Evolutionary conservation across 495 filamentous ascomycete genomes (phyloP), one percentile per base, ranked within the genome.

Genomic region (Annulohypoxylon moriforme): DNA sequence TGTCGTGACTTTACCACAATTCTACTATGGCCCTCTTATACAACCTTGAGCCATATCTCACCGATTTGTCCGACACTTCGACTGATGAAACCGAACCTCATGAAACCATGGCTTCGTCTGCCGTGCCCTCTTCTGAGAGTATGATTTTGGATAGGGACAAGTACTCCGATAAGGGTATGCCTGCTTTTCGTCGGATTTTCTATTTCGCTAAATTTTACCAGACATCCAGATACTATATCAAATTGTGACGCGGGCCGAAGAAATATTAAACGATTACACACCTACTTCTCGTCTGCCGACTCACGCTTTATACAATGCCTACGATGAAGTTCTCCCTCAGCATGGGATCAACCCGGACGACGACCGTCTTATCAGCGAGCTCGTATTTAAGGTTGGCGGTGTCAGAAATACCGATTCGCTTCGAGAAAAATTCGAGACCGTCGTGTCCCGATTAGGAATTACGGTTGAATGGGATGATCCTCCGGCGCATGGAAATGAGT

Each of bases 331-430:
- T 27, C 85, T 96, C 44, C 84, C 85, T 2, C 83, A 89, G 74
- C 80, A 91, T 84, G 90, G 89, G 67, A 79, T 90, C 69, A 84
- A 93, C 68, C 83, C 88, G 34, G 90, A 92, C 67, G 86, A 93
- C 70, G 91, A 94, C 74, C 88, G 87, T 72, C 84, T 89, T 59
- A 93, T 92, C 74, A 85, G 93, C 79, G 88, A 91, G 76, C 89
- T 94, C 77, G 79, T 97, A 66, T 90, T 96, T 77, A 91, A 90
- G 79, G 90, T 97, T 81, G 92, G 93, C 40, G 89, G 88, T 4
- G 72, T 78, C 29, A 76, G 72, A 55, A 47, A 65, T 20, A 40
- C 76, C 9, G 75, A 70, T 44, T 84, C 83, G 1, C 79, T 94
- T 16, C 88, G 88, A 60, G 87, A 90, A 57, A 89, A 87, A 61